Evolutionary conservation across 2,329 filamentous ascomycete species (phyloP), one percentile per base, ranked within the genome.

Genomic region (Teratosphaeria gauchensis): DNA sequence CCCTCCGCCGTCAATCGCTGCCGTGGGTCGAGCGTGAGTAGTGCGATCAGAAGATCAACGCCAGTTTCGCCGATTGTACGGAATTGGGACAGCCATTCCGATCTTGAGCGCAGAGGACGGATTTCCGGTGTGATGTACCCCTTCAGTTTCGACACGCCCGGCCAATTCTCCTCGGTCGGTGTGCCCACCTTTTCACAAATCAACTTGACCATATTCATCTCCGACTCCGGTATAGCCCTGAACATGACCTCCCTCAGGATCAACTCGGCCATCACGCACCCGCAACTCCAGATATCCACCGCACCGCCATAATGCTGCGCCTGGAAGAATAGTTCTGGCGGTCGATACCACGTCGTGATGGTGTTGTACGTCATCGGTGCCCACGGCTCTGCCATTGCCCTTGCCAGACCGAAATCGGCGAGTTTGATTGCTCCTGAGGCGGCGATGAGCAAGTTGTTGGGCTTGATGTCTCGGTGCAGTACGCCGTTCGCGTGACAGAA

Each of bases 401-500:
- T 82, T 5, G 94, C 94, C 35, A 99, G 85, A 80, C 94, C 94
- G 68, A 99, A 99, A 87, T 99, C 94, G 38, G 92, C 94, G 55
- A 99, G 84, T 74, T 97, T 97, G 70, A 99, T 85, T 69, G 92
- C 89, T 54, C 94, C 92, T 71, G 96, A 89, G 51, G 90, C 88
- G 24, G 91, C 91, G 67, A 99, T 95, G 60, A 99, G 81, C 75
- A 97, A 78, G 77, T 99, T 99, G 82, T 97, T 97, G 54, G 92
- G 92, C 76, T 99, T 99, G 79, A 99, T 97, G 78, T 99, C 94
- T 67, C 94, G 89, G 76, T 99, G 94, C 32, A 99, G 81, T 19
- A 99, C 84, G 68, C 88, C 92, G 73, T 94, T 95, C 71, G 92
- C 89, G 74, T 99, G 94, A 74, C 94, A 97, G 79, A 95, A 99